A percentile compares a stretch with the other conserved stretches of the same genome.
These are phyloP conservation scores for Kurtzmaniella fragi DNA, from an alignment of 805 yeast species.

Conservation along the genomic window DNA sequence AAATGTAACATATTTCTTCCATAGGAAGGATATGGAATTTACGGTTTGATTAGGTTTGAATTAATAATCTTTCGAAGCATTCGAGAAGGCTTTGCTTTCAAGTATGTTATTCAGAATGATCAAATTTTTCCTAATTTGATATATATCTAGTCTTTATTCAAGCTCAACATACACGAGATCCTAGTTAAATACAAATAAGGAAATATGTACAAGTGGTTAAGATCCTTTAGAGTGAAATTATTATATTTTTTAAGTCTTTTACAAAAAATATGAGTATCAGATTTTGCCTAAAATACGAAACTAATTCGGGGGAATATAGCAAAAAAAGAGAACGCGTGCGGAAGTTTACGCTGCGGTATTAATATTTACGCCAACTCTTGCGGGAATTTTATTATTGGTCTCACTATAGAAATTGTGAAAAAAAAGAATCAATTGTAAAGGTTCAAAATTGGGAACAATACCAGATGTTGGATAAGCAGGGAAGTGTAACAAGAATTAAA, in stretches of 20 bases:
- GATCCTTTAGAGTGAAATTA: background rate
- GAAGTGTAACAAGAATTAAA: too few species aligned
- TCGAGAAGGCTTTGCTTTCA: too few species aligned
- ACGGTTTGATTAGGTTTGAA: too few species aligned
- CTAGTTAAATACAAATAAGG: background rate
- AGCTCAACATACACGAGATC: background rate
- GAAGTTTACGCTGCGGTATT: conserved; percentile 4
- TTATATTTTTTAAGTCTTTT: background rate
- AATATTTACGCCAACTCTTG: conserved; percentile 1
- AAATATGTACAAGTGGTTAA: too few species aligned
- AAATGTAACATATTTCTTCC: too few species aligned
- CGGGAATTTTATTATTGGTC: conserved; percentile 4
- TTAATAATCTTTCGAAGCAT: too few species aligned
- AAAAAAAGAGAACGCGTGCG: background rate
- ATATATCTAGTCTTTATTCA: too few species aligned
- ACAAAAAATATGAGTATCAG: background rate
- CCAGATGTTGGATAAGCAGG: background rate
- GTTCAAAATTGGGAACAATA: background rate
- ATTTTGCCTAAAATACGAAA: background rate
- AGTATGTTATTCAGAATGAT: too few species aligned
- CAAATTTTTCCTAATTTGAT: too few species aligned
- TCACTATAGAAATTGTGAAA: background rate
- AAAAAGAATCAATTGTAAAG: background rate
- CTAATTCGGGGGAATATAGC: too few species aligned
- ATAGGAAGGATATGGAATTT: too few species aligned